Percentiles rank a stretch among this genome's conserved stretches.
Evolutionary conservation across 441 rosid species (phyloP).

Genomic region (Kokia cookei): DNA sequence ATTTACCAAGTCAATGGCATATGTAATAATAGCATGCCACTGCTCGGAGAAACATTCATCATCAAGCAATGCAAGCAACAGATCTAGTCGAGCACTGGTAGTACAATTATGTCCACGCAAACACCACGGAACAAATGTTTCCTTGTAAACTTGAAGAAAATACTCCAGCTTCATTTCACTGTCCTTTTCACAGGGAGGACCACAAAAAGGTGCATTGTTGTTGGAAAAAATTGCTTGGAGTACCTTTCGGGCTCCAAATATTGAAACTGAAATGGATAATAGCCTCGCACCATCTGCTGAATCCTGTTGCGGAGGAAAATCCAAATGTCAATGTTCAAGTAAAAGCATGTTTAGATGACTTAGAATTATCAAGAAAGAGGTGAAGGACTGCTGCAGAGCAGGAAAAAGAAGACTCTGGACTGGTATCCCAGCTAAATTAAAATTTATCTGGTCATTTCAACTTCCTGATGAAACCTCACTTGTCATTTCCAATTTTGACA

Average conservation of each 20-base stretch:
- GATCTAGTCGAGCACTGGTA: constrained; percentile 55
- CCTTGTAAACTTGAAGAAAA: constrained; percentile 55
- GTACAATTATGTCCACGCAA: constrained; percentile 43
- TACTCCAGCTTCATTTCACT: constrained; percentile 34
- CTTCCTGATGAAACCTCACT: not conserved
- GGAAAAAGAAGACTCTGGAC: not conserved
- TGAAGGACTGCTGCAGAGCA: not conserved
- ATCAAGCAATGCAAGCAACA: constrained; percentile 72
- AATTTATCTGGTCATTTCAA: not conserved
- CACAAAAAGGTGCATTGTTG: constrained; percentile 20
- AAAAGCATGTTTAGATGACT: not conserved
- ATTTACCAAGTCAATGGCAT: constrained; percentile 35
- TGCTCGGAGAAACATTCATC: constrained; percentile 78
- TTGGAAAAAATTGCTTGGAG: constrained; percentile 32
- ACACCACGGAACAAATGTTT: constrained; percentile 88
- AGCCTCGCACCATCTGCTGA: constrained; percentile 62
- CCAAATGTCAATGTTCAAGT: constrained; percentile 15
- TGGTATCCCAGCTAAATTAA: not conserved
- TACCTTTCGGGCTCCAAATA: constrained; percentile 73
- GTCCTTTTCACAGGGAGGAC: constrained; percentile 25
- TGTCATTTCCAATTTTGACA: not conserved
- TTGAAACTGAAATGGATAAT: constrained; percentile 58
- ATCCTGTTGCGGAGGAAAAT: constrained; percentile 48
- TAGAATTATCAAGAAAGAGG: not conserved
- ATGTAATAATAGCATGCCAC: constrained; percentile 63